Conservation (phyloP, 2,329 filamentous ascomycete species). For the Fusarium verticillioides region DNA sequence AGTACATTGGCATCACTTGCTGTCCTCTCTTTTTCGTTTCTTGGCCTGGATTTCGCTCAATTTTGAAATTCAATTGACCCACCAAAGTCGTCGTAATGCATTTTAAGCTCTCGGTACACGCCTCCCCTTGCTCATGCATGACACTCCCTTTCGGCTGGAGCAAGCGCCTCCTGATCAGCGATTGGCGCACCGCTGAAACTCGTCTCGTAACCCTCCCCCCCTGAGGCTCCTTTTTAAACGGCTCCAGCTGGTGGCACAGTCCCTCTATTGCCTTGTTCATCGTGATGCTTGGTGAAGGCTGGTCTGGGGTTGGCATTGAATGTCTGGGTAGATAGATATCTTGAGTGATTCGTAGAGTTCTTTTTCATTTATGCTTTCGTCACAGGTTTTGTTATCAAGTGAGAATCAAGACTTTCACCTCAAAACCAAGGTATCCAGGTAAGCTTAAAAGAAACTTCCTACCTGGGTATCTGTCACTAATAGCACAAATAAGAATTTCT, state of each 20-base stretch:
- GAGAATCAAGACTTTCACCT: background rate
- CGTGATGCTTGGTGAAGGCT: background rate
- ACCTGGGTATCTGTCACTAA: background rate
- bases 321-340: background rate
- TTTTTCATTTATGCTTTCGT: background rate
- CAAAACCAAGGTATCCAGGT: background rate
- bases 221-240: slow-evolving; percentile 17
- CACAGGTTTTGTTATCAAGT: background rate
- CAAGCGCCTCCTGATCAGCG: slow-evolving; percentile 24
- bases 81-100: slow-evolving; percentile 38
- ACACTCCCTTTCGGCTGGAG: slow-evolving; percentile 25
- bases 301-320: slow-evolving; percentile 1
- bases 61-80: slow-evolving; percentile 17
- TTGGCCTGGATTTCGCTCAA: slow-evolving; percentile 22
- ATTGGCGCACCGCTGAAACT: slow-evolving; percentile 34
- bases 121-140: background rate
- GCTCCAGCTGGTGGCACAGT: slow-evolving; percentile 1
- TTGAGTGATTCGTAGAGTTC: background rate
- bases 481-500: background rate
- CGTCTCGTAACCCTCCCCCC: slow-evolving; percentile 10
- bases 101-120: slow-evolving; percentile 9
- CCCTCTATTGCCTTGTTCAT: slow-evolving; percentile 1
- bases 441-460: background rate
- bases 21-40: slow-evolving; percentile 11
- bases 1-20: slow-evolving; percentile 7